Evolutionary conservation across 306 rosid species (phyloP).

Genomic region (Carpinus viminea): DNA sequence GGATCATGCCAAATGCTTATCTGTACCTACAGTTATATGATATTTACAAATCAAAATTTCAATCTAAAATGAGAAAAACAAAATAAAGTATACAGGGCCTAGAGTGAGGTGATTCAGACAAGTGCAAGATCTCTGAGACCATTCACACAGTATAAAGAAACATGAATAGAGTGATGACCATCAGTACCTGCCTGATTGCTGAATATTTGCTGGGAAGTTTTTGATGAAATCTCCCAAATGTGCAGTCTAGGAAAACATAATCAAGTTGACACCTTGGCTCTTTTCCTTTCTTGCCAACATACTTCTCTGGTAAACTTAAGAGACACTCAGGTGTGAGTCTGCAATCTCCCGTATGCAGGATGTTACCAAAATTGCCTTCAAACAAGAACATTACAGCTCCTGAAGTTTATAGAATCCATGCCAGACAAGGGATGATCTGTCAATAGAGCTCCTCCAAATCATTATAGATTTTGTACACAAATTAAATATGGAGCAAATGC

Average conservation of each 20-base stretch:
- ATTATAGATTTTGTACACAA: background rate
- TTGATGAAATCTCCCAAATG: constrained; percentile 61
- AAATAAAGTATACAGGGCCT: background rate
- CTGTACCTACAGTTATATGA: background rate
- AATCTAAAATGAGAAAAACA: background rate
- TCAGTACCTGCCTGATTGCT: constrained; percentile 56
- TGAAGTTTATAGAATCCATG: constrained; percentile 37
- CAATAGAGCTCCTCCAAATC: constrained; percentile 30
- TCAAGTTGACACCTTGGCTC: constrained; percentile 55
- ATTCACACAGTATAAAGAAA: background rate
- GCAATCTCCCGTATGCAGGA: constrained; percentile 81
- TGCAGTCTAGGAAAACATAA: constrained; percentile 74
- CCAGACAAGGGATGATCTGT: constrained; percentile 35
- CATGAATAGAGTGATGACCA: background rate
- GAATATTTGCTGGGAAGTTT: constrained; percentile 58
- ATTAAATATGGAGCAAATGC: background rate
- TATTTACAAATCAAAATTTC: background rate
- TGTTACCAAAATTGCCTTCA: constrained; percentile 71
- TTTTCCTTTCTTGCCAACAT: constrained; percentile 60
- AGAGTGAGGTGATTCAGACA: background rate
- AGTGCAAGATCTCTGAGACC: background rate
- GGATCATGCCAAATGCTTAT: background rate
- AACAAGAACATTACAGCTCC: constrained; percentile 87
- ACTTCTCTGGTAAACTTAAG: constrained; percentile 56
- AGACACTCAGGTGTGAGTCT: constrained; percentile 72